phyloP scores from a whole-genome alignment of 139 green algal genomes.

The Tetratostichococcus sp. region DNA sequence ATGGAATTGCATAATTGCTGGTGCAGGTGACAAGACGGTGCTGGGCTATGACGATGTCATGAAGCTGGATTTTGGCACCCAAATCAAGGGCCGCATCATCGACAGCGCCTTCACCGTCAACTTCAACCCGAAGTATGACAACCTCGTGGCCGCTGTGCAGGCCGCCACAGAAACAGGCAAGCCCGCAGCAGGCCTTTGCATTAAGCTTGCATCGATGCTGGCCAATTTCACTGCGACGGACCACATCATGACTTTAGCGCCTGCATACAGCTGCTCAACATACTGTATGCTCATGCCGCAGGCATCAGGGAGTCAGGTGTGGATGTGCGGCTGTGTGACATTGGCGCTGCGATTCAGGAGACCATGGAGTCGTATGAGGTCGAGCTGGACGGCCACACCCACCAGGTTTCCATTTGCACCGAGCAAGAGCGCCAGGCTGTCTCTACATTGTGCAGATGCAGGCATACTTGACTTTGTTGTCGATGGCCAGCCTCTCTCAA shows the following conservation, averaged over 20 bases:
- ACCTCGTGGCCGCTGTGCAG: conserved; percentile 81
- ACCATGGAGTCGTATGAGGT: conserved; percentile 95
- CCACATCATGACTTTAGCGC: no score
- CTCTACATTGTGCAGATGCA: no score
- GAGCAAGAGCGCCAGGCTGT: no score
- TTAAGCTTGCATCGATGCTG: no score
- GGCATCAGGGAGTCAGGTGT: conserved; percentile 85
- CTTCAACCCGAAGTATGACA: conserved; percentile 93
- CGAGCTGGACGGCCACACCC: conserved; percentile 91
- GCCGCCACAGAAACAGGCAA: conserved; percentile 88
- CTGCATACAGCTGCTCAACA: no score
- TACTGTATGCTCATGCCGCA: neutral
- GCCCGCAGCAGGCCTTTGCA: neutral
- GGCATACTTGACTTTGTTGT: no score
- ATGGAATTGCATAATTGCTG: no score
- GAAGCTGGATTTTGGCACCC: conserved; percentile 95
- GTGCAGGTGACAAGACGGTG: conserved; percentile 92
- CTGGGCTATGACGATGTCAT: conserved; percentile 98
- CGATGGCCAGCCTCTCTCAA: no score
- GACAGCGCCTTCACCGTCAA: conserved; percentile 95
- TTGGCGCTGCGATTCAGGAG: conserved; percentile 89
- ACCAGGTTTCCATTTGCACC: conserved; percentile 41
- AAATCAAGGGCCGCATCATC: conserved; percentile 91
- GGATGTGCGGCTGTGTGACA: conserved; percentile 94
- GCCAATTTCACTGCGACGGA: no score